These are phyloP conservation scores for Patellifolia procumbens DNA, from an alignment of 179 eudicot species.

Conservation along the genomic window DNA sequence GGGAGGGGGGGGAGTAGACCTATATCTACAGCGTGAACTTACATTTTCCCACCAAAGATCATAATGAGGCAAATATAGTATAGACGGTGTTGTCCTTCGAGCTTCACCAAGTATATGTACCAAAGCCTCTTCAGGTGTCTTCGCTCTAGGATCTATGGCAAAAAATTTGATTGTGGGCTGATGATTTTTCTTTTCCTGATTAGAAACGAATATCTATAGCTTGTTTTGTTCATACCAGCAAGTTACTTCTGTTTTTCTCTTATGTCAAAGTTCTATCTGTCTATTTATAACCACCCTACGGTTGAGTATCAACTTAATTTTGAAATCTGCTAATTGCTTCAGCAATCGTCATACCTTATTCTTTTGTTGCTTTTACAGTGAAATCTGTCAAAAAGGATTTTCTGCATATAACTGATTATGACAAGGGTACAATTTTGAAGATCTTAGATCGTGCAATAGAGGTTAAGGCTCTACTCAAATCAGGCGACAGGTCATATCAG, in stretches of 20 bases:
- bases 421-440: slow-evolving; percentile 72
- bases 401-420: slow-evolving; percentile 86
- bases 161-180: no score
- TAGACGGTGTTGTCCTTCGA: slow-evolving; percentile 93
- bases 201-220: no score
- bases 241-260: no score
- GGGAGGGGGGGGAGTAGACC: not conserved
- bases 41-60: slow-evolving; percentile 98
- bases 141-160: slow-evolving; percentile 98
- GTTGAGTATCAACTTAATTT: no score
- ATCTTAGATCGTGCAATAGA: slow-evolving; percentile 89
- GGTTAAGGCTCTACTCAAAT: slow-evolving; percentile 80
- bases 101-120: slow-evolving; percentile 98
- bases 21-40: slow-evolving; percentile 31
- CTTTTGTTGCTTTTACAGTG: slow-evolving; percentile 43
- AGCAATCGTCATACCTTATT: no score
- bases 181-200: no score
- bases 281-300: no score
- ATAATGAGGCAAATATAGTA: slow-evolving; percentile 86
- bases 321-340: no score
- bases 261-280: no score
- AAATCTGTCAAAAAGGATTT: slow-evolving; percentile 72
- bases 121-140: slow-evolving; percentile 98
- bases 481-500: slow-evolving; percentile 84
- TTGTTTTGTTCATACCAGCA: no score